These are phyloP conservation scores for Astrothelium subdiscretum DNA, from an alignment of 495 filamentous ascomycete genomes.

Conservation along the genomic window DNA sequence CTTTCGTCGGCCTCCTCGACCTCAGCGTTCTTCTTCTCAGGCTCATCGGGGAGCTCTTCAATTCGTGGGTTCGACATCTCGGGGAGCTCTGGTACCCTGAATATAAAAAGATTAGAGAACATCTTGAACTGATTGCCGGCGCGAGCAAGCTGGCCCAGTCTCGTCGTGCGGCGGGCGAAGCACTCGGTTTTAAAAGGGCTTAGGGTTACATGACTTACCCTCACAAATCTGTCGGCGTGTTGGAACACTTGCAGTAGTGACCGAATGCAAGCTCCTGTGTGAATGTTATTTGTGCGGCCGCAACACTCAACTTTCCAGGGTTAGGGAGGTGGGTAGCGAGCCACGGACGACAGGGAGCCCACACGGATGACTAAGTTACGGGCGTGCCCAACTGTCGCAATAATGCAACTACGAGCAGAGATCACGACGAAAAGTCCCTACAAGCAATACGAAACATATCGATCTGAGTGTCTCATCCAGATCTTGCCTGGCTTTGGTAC, in stretches of 20 bases:
- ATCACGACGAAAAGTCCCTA: too few relatives aligned
- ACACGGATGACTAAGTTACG: neutral
- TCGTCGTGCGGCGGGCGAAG: neutral
- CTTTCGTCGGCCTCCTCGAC: slow-evolving; percentile 70
- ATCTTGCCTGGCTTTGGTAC: neutral
- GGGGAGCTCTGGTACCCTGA: slow-evolving; percentile 4
- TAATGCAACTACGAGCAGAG: neutral
- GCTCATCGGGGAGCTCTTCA: slow-evolving; percentile 91
- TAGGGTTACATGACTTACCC: neutral
- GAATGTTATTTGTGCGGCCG: neutral
- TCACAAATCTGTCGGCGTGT: neutral
- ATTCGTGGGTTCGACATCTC: slow-evolving; percentile 95
- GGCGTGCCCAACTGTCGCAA: neutral
- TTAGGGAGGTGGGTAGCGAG: too few relatives aligned
- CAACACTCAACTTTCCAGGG: neutral
- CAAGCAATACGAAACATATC: too few relatives aligned
- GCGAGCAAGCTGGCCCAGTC: neutral
- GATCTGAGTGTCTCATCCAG: too few relatives aligned
- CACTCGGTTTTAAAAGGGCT: neutral
- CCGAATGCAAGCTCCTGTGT: neutral
- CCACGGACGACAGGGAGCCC: neutral
- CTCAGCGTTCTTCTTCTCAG: slow-evolving; percentile 49
- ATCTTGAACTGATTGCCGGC: neutral
- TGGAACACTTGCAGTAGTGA: neutral
- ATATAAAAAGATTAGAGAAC: neutral